Evolutionary conservation across 2,329 filamentous ascomycete genomes (phyloP), one percentile per base, ranked within the genome.

Genomic region (Byssoonygena ceratinophila): DNA sequence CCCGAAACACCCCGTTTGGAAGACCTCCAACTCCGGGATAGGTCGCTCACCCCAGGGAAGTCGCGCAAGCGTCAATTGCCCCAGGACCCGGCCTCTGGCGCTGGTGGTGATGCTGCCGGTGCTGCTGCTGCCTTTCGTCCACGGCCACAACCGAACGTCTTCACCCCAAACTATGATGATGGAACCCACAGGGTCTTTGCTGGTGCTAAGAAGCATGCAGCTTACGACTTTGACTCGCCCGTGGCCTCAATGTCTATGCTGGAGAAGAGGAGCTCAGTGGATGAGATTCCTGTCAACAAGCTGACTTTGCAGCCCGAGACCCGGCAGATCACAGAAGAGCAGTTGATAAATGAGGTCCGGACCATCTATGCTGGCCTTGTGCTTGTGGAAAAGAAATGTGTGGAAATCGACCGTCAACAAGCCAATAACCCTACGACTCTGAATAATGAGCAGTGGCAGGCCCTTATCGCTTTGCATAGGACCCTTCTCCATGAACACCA

Each of bases 371-470:
- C 83, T 0, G 88, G 86, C 0, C 69, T 96, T 0, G 83, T 88
- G 0, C 87, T 92, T 81, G 86, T 95, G 0, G 91, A 97, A 63
- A 81, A 79, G 22, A 88, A 92, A 59, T 91, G 88, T 60, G 90
- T 94, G 0, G 84, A 94, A 51, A 83, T 94, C 0, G 86, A 91
- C 59, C 81, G 79, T 41, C 74, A 77, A 44, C 78, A 82, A 59
- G 72, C 73, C 5, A 69, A 73, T 23, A 71, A 73, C 7, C 75
- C 79, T 0, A 78, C 81, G 14, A 67, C 69, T 41, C 60, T 82
- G 2, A 72, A 68, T n/a, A 66, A 72, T 27, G 82, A 90, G 48
- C 85, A 94, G 60, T 95, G 87, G 84, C 85, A 94, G 58, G 84
- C 86, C 0, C 68, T 96, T 0, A 88, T 94, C 37, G 83, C 84